These are phyloP conservation scores for Xylaria digitata DNA, from an alignment of 2,329 filamentous ascomycete genomes.

Conservation along the genomic window DNA sequence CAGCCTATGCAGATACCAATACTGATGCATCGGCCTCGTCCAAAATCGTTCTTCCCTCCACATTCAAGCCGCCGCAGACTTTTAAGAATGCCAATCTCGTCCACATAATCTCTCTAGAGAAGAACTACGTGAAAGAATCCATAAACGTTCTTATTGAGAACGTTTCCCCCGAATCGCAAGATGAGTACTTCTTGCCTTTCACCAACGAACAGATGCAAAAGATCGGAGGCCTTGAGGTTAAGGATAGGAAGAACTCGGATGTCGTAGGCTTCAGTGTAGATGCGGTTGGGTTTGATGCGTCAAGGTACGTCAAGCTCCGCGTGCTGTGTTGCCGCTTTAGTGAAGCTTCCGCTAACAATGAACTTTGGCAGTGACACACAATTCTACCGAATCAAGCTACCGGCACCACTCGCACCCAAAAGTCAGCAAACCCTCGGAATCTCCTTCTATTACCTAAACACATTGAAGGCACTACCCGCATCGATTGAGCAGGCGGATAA, in stretches of 20 bases:
- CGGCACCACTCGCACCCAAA: conserved; percentile 78
- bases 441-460: conserved; percentile 81
- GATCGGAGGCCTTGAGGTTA: conserved; percentile 88
- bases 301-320: conserved; percentile 60
- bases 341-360: conserved; percentile 42
- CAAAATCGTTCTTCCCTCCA: conserved; percentile 68
- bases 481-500: conserved; percentile 84
- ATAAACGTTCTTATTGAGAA: conserved; percentile 97
- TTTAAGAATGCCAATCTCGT: conserved; percentile 96
- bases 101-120: conserved; percentile 90
- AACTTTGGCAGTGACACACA: conserved; percentile 69
- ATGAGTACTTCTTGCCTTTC: conserved; percentile 93
- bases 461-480: conserved; percentile 83
- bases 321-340: conserved; percentile 6
- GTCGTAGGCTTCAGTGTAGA: conserved; percentile 76
- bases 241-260: conserved; percentile 84
- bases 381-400: conserved; percentile 87
- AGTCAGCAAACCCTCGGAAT: conserved; percentile 88
- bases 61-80: conserved; percentile 86
- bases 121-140: conserved; percentile 88
- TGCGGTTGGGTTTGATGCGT: conserved; percentile 70
- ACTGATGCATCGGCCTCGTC: conserved; percentile 59
- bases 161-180: conserved; percentile 78
- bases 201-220: conserved; percentile 78
- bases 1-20: conserved; percentile 54